phyloP scores from a whole-genome alignment of 2,329 filamentous ascomycete genomes.

The Penicillium sp. region DNA sequence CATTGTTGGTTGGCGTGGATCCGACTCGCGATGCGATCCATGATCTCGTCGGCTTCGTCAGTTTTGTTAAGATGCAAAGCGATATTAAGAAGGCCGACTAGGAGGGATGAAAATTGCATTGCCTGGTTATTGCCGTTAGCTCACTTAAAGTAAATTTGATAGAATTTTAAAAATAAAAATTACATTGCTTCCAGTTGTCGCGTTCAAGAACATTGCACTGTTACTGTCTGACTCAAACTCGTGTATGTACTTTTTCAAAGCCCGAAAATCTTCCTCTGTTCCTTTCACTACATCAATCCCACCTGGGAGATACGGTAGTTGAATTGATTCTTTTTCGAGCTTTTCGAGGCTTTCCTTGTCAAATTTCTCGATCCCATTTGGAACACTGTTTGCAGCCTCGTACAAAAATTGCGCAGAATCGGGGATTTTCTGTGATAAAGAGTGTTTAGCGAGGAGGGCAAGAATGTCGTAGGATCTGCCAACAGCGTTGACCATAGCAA shows the following conservation, averaged over 20 bases:
- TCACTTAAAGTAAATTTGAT: background rate
- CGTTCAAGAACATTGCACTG: background rate
- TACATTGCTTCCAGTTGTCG: background rate
- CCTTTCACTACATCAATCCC: background rate
- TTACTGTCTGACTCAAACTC: background rate
- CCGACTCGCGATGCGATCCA: constrained; percentile 9
- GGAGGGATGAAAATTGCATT: background rate
- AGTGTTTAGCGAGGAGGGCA: no score
- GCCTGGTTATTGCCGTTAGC: constrained; percentile 2
- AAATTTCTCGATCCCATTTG: no score
- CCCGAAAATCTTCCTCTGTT: constrained; percentile 2
- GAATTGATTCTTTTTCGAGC: no score
- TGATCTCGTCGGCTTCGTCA: constrained; percentile 4
- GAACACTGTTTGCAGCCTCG: no score
- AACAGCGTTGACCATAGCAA: no score
- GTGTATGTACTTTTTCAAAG: constrained; percentile 1
- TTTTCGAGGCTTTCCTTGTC: no score
- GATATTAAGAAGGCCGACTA: constrained; percentile 4
- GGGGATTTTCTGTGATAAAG: no score
- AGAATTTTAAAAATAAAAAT: background rate
- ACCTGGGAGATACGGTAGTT: no score
- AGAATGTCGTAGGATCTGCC: no score
- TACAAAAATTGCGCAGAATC: no score
- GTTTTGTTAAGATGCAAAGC: constrained; percentile 5
- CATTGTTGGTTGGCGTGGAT: constrained; percentile 7